phyloP scores from a whole-genome alignment of 331 rosid species.

The Quercus phellos region DNA sequence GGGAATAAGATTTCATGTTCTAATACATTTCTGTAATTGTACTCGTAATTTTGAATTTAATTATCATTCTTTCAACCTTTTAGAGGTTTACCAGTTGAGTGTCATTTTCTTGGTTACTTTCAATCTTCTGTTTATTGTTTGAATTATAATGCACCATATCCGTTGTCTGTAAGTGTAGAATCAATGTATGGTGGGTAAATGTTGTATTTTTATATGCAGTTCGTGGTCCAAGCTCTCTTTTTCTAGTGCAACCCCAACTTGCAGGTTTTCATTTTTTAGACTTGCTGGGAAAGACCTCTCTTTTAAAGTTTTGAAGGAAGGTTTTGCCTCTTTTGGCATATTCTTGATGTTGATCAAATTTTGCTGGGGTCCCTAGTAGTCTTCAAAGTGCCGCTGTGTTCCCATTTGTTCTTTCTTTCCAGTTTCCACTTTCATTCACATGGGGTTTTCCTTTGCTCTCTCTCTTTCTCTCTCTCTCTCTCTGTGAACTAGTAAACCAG shows the following conservation, averaged over 20 bases:
- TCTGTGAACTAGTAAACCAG: too few relatives aligned
- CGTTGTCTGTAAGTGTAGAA: neutral
- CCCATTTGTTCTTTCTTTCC: too few relatives aligned
- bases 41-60: neutral
- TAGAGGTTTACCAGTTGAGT: too few relatives aligned
- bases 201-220: neutral
- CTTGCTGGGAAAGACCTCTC: neutral
- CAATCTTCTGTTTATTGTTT: neutral
- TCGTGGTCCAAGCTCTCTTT: neutral
- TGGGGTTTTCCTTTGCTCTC: too few relatives aligned
- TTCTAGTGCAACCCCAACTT: neutral
- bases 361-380: neutral
- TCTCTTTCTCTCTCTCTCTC: too few relatives aligned
- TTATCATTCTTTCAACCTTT: neutral
- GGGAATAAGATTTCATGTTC: constrained; percentile 26
- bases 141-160: neutral
- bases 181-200: neutral
- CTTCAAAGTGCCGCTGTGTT: too few relatives aligned
- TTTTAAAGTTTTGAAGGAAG: neutral
- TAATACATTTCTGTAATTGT: neutral
- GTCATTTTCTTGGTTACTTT: neutral
- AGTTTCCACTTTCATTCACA: too few relatives aligned
- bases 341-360: neutral
- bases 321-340: neutral
- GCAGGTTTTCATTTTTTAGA: neutral